Evolutionary conservation across 2,329 filamentous ascomycete genomes (phyloP), one percentile per base, ranked within the genome.

Genomic region (Aspergillus pseudoterreus): DNA sequence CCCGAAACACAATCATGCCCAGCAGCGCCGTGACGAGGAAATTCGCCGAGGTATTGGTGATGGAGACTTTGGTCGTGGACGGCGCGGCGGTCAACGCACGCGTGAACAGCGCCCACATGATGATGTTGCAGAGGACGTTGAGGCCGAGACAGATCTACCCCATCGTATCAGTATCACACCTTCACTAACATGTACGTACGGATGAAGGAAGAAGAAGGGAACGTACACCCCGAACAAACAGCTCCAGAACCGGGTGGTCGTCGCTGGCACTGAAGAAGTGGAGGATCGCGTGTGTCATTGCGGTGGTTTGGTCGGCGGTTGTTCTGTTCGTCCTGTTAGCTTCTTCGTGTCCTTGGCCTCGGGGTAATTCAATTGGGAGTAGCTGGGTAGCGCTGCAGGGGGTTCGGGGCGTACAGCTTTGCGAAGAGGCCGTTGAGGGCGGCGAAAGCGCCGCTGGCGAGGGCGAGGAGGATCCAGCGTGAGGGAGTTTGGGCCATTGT

Each of bases 371-470:
- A 4, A 9, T 4, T 2, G 15, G 27, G 38, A 15, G 17, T n/a
- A 41, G 38, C 10, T 15, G 3, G 27, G 21, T n/a, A 22, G 36
- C 6, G 12, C 9, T 17, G 27, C 17, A 30, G 42, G 4, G 33
- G 22, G 21, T n/a, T n/a, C 6, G 22, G 6, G 6, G 63, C 69
- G 38, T 72, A 83, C 80, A 86, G 73, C 68, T 86, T 86, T 10
- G 83, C 83, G 65, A 86, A 86, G n/a, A 85, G 78, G 46, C 83
- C 83, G 58, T 86, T 86, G 60, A 83, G 73, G 10, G 83, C 82
- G 15, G 83, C 83, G 64, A 82, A 86, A 38, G 77, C 75, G 50
- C 83, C 83, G 58, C 79, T 82, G n/a, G 80, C 75, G 33, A 85
- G 69, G 43, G 83, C 82, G 51, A 84, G 75, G 55, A 81, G 61